A percentile compares a stretch with the other conserved stretches of the same genome.
Conservation (phyloP, 2,329 filamentous ascomycete genomes). For the Penicillium hesseltinei region DNA sequence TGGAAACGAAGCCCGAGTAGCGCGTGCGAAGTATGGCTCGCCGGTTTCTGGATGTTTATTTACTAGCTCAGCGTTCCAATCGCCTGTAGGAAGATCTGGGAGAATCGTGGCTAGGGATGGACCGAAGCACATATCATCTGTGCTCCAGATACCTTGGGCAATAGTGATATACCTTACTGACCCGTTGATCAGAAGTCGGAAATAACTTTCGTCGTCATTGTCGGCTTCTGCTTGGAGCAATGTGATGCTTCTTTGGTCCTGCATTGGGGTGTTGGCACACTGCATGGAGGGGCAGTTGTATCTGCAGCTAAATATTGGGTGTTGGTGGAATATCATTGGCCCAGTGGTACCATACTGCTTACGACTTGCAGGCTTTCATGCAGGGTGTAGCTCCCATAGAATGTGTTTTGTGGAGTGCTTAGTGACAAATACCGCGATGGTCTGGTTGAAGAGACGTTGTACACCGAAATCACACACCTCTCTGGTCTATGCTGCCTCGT, state of each 20-base stretch:
- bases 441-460: neutral
- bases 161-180: conserved; percentile 33
- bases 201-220: neutral
- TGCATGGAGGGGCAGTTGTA: neutral
- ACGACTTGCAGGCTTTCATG: neutral
- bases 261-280: neutral
- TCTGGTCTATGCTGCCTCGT: neutral
- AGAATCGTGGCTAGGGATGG: conserved; percentile 25
- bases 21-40: conserved; percentile 22
- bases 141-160: conserved; percentile 24
- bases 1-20: conserved; percentile 19
- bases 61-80: conserved; percentile 34
- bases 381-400: neutral
- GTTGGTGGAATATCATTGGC: neutral
- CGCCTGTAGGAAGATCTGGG: conserved; percentile 24
- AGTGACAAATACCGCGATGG: neutral
- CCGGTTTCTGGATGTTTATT: conserved; percentile 15
- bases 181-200: neutral
- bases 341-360: neutral
- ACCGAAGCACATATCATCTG: conserved; percentile 32
- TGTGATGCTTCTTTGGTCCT: neutral
- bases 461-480: neutral
- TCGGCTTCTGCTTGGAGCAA: neutral
- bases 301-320: neutral
- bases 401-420: neutral